Evolutionary conservation across 1,284 basidiomycete genomes (phyloP).

Genomic region (Apiotrichum laibachii): DNA sequence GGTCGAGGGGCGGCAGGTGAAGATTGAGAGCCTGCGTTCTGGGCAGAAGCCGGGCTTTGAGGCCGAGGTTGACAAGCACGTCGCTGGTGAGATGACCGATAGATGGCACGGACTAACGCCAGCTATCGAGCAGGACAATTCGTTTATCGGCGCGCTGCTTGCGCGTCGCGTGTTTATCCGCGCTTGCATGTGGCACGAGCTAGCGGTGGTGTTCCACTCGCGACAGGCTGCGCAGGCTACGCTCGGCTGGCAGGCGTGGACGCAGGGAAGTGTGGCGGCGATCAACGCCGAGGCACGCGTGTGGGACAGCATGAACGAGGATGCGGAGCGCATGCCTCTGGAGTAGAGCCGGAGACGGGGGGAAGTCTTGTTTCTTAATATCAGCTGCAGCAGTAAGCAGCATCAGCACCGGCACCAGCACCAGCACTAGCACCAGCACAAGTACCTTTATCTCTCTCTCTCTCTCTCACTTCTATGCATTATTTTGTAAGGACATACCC

Average conservation of each 20-base stretch:
- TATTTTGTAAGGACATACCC: too few species aligned
- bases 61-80: conserved; percentile 71
- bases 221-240: conserved; percentile 78
- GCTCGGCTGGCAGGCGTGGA: conserved; percentile 66
- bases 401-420: too few species aligned
- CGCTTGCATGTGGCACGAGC: conserved; percentile 87
- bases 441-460: too few species aligned
- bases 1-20: conserved; percentile 69
- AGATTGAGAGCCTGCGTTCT: conserved; percentile 67
- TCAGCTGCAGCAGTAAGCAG: too few species aligned
- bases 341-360: conserved; percentile 57
- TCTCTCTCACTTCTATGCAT: too few species aligned
- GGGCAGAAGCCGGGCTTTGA: conserved; percentile 75
- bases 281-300: conserved; percentile 62
- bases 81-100: conserved; percentile 28
- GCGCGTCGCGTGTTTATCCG: conserved; percentile 76
- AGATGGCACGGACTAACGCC: neutral
- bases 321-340: conserved; percentile 74
- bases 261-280: conserved; percentile 67
- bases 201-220: conserved; percentile 81
- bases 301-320: conserved; percentile 69
- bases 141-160: conserved; percentile 62
- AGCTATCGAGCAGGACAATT: conserved; percentile 47
- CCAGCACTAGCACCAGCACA: too few species aligned
- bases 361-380: too few species aligned